Conservation (phyloP, 331 rosid genomes). For the Telfairia occidentalis region DNA sequence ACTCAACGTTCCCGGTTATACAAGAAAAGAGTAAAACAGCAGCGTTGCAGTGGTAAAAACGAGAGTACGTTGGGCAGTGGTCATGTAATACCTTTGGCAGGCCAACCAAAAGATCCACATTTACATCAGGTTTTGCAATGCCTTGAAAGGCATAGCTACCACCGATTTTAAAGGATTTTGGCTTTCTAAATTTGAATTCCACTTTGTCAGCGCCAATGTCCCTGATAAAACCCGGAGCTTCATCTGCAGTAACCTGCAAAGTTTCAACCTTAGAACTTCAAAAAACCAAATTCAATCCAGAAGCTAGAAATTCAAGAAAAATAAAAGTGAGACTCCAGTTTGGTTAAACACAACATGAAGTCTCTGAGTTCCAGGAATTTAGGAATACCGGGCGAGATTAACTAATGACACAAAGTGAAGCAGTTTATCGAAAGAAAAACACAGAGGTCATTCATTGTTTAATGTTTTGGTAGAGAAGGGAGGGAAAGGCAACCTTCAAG, state of each 20-base stretch:
- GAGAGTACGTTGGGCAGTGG: background rate
- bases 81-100: slow-evolving; percentile 56
- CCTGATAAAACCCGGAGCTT: slow-evolving; percentile 50
- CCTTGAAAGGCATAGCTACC: slow-evolving; percentile 63
- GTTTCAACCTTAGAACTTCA: background rate
- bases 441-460: background rate
- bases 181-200: slow-evolving; percentile 66
- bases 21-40: background rate
- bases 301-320: background rate
- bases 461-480: background rate
- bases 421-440: background rate
- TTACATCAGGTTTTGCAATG: slow-evolving; percentile 52
- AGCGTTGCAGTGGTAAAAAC: background rate
- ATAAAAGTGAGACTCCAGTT: background rate
- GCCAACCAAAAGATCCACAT: slow-evolving; percentile 56
- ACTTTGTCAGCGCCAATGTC: slow-evolving; percentile 85
- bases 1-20: background rate
- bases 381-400: background rate
- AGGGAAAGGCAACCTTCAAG: slow-evolving; percentile 28
- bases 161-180: slow-evolving; percentile 34
- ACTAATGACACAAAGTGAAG: background rate
- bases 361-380: background rate
- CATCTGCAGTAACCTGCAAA: slow-evolving; percentile 46
- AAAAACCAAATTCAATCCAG: background rate
- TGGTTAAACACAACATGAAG: background rate